Evolutionary conservation across 805 yeast species (phyloP).

Genomic region (Starmerella tilneyi): DNA sequence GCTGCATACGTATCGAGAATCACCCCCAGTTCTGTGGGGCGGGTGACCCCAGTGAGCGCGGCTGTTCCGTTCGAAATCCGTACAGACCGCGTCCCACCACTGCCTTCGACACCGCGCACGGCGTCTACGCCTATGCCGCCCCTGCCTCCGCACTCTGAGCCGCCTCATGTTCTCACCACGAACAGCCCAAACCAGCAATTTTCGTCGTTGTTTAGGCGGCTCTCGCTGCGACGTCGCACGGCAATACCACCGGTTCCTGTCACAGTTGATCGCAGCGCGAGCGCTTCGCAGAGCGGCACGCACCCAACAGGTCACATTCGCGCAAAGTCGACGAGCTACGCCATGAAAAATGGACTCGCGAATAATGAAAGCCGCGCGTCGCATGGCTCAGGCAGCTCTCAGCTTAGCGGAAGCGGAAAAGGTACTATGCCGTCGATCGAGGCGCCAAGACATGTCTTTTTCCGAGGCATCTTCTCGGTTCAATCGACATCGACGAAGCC

Average conservation of each 20-base stretch:
- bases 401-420: neutral
- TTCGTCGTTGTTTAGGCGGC: slow-evolving; percentile 20
- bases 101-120: slow-evolving; percentile 11
- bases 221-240: slow-evolving; percentile 19
- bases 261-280: neutral
- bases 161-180: neutral
- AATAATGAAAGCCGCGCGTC: slow-evolving; percentile 1
- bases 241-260: neutral
- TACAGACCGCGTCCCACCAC: neutral
- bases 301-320: slow-evolving; percentile 15
- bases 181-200: slow-evolving; percentile 5
- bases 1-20: slow-evolving; percentile 13
- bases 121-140: neutral
- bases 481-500: slow-evolving; percentile 93
- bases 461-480: slow-evolving; percentile 88
- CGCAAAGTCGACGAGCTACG: slow-evolving; percentile 23
- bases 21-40: slow-evolving; percentile 7
- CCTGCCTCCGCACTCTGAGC: neutral
- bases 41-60: slow-evolving; percentile 11
- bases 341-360: slow-evolving; percentile 6
- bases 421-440: slow-evolving; percentile 83
- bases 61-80: slow-evolving; percentile 7
- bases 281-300: slow-evolving; percentile 2
- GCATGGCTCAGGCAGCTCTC: slow-evolving; percentile 4
- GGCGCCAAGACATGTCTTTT: slow-evolving; percentile 77